phyloP scores from a whole-genome alignment of 345 rosid genomes.

The Raphanus sativus region DNA sequence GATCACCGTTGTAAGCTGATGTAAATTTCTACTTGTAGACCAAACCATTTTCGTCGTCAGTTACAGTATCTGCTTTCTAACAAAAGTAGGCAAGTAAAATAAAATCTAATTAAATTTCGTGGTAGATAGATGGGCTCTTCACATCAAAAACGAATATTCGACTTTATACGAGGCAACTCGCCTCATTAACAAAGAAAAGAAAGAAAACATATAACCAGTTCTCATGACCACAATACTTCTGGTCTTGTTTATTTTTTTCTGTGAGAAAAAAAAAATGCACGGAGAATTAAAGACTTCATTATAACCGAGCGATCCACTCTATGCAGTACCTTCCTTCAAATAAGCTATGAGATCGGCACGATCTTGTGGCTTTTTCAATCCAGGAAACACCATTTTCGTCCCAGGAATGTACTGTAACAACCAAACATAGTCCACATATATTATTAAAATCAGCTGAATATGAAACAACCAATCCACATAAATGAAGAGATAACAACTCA shows the following conservation, averaged over 20 bases:
- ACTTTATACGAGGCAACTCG: constrained; percentile 7
- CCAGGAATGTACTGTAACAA: constrained; percentile 71
- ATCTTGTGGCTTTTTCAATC: constrained; percentile 79
- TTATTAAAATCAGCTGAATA: background rate
- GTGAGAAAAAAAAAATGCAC: constrained; percentile 15
- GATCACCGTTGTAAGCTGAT: background rate
- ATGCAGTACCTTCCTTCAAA: constrained; percentile 66
- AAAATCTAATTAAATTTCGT: background rate
- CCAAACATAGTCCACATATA: background rate
- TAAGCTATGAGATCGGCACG: constrained; percentile 80
- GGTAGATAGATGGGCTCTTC: background rate
- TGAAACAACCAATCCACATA: background rate
- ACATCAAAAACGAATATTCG: constrained; percentile 19
- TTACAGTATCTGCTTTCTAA: background rate
- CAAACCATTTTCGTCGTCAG: background rate
- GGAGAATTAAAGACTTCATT: background rate
- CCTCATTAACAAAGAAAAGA: background rate
- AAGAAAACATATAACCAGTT: background rate
- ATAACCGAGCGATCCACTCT: background rate
- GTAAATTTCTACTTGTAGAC: background rate
- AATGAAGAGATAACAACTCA: background rate
- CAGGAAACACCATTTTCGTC: constrained; percentile 86
- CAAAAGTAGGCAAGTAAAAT: background rate
- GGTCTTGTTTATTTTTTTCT: constrained; percentile 26
- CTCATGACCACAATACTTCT: constrained; percentile 23